phyloP scores from a whole-genome alignment of 257 asterid genomes.

The Haberlea rhodopensis region DNA sequence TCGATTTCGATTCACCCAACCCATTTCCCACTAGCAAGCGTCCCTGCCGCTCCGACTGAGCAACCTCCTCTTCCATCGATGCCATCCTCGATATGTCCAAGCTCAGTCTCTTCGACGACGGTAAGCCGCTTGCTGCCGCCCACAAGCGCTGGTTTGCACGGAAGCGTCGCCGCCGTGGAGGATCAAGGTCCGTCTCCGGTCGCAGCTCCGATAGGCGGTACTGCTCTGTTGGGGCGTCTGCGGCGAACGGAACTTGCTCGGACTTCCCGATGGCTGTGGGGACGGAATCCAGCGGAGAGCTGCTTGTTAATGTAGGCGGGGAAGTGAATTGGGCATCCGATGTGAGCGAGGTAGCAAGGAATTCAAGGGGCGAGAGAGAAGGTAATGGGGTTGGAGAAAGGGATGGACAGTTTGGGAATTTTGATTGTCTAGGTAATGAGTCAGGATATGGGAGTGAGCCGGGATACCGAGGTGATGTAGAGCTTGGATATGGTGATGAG shows the following conservation, averaged over 20 bases:
- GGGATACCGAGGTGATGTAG: slow-evolving; percentile 89
- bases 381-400: slow-evolving; percentile 53
- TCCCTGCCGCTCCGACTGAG: slow-evolving; percentile 78
- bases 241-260: slow-evolving; percentile 87
- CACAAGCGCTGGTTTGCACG: slow-evolving; percentile 64
- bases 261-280: slow-evolving; percentile 81
- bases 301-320: slow-evolving; percentile 60
- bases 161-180: slow-evolving; percentile 78
- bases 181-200: slow-evolving; percentile 86
- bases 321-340: slow-evolving; percentile 91
- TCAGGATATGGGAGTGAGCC: slow-evolving; percentile 98
- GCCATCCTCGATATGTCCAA: slow-evolving; percentile 78
- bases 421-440: slow-evolving; percentile 61
- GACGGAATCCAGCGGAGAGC: slow-evolving; percentile 96
- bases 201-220: slow-evolving; percentile 92
- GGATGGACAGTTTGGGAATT: slow-evolving; percentile 61
- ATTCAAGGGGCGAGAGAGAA: slow-evolving; percentile 57
- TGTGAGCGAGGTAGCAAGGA: slow-evolving; percentile 71
- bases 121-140: slow-evolving; percentile 40
- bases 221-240: slow-evolving; percentile 77
- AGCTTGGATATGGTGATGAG: slow-evolving; percentile 82
- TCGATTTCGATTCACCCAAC: slow-evolving; percentile 52
- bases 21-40: slow-evolving; percentile 72
- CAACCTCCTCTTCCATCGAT: slow-evolving; percentile 68
- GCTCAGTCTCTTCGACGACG: slow-evolving; percentile 79